A percentile compares a stretch with the other conserved stretches of the same genome.
Evolutionary conservation across 306 rosid species (phyloP).

Genomic region (Cicer bijugum): DNA sequence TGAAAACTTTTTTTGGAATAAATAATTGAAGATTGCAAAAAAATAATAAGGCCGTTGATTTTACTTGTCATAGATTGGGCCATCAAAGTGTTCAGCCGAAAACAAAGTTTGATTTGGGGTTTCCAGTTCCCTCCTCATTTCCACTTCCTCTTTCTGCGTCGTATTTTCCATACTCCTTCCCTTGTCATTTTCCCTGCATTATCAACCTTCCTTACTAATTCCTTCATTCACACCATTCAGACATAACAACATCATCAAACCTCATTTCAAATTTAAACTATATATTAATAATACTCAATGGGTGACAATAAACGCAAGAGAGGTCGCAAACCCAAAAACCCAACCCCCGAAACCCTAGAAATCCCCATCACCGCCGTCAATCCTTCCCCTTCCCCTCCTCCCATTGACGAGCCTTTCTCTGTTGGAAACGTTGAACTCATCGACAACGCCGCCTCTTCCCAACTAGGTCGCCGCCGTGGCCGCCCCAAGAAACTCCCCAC

Average conservation of each 20-base stretch:
- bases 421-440: conserved; percentile 68
- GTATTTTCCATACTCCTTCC: not conserved
- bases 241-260: not conserved
- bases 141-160: not conserved
- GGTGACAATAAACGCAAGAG: conserved; percentile 71
- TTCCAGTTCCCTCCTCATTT: conserved; percentile 9
- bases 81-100: not conserved
- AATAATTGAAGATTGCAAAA: too few species aligned
- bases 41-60: not conserved
- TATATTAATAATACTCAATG: not conserved
- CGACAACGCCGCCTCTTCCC: conserved; percentile 51
- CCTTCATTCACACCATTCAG: not conserved
- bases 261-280: too few species aligned
- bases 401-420: conserved; percentile 64
- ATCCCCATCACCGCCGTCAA: conserved; percentile 44
- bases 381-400: not conserved
- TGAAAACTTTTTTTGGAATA: too few species aligned
- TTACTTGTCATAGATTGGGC: not conserved
- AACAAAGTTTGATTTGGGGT: not conserved
- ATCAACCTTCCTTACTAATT: not conserved
- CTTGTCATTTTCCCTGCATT: not conserved
- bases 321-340: conserved; percentile 73
- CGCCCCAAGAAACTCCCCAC: conserved; percentile 65
- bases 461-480: conserved; percentile 56
- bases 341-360: conserved; percentile 73